Evolutionary conservation across 768 basidiomycete species (phyloP), one percentile per base, ranked within the genome.

Genomic region (Fomitopsis serialis): DNA sequence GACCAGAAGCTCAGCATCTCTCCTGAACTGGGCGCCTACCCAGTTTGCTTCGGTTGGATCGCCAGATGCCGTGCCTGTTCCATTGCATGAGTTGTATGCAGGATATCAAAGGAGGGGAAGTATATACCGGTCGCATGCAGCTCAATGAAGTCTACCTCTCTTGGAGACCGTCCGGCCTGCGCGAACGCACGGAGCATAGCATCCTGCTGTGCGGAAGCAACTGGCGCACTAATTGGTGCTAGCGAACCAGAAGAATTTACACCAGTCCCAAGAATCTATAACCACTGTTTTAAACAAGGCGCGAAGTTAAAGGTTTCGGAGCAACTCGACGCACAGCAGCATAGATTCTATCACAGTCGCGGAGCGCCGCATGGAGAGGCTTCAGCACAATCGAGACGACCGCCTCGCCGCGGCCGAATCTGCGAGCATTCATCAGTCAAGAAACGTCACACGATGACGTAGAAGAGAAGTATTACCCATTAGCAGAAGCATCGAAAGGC

Each of bases 31-130:
- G 34, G 63, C 63, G 0, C 78, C 78, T 17, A 76, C 75, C 64
- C 74, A 75, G 53, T 78, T 79, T 8, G 74, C 74, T 57, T 80
- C 79, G 1, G 70, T 74, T 1, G 79, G 78, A 55, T 80, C 79
- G 0, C 78, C 79, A 32, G 64, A 68, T 34, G 73, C 70, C 2
- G 79, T 79, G 2, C 69, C 69, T 64, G 42, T n/a, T n/a, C n/a
- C n/a, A 15, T 5, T 32, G 29, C 29, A 11, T 32, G 37, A 45
- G 23, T 45, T 19, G 21, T 7, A 24, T 5, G 23, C 27, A 13
- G n/a, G 5, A 34, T 32, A 40, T 7, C 13, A 25, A 21, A 40
- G 21, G 35, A 23, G 27, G n/a, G 10, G 19, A 40, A 6, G 3
- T n/a, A n/a, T n/a, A n/a, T 42, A 64, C 75, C 78, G 15, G 79